Evolutionary conservation across 495 filamentous ascomycete genomes (phyloP).

Genomic region (Hypoxylon subgilvum): DNA sequence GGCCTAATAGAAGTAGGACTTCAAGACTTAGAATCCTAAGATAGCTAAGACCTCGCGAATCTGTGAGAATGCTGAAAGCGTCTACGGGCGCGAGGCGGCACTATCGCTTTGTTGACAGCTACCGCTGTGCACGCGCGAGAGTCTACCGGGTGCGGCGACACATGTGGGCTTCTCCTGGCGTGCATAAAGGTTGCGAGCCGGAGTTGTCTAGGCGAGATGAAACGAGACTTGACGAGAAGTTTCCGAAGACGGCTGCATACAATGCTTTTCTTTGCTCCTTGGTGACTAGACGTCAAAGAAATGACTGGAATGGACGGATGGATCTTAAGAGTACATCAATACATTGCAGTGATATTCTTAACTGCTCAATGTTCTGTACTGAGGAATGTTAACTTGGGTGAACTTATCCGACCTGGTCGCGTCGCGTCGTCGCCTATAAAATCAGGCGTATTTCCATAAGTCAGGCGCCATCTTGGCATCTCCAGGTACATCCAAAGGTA

Average conservation of each 20-base stretch:
- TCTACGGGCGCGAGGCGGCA: constrained; percentile 8
- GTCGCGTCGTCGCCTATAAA: constrained; percentile 1
- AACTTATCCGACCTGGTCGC: constrained; percentile 29
- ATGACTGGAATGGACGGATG: constrained; percentile 22
- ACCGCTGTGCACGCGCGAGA: constrained; percentile 8
- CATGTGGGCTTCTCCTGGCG: constrained; percentile 15
- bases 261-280: constrained; percentile 23
- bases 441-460: too few relatives aligned
- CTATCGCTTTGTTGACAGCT: constrained; percentile 28
- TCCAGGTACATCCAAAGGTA: neutral
- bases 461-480: too few relatives aligned
- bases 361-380: neutral
- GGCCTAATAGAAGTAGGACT: constrained; percentile 3
- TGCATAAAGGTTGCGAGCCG: constrained; percentile 30
- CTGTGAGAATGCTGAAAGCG: constrained; percentile 28
- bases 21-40: too few relatives aligned
- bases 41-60: neutral
- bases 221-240: neutral
- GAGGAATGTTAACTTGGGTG: constrained; percentile 2
- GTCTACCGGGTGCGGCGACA: constrained; percentile 34
- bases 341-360: constrained; percentile 1
- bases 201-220: constrained; percentile 26
- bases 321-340: too few relatives aligned
- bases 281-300: constrained; percentile 20
- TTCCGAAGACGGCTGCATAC: constrained; percentile 36